Percentiles rank a stretch among this genome's conserved stretches.
phyloP scores from a whole-genome alignment of 257 asterid species.

The Schizonepeta tenuifolia region DNA sequence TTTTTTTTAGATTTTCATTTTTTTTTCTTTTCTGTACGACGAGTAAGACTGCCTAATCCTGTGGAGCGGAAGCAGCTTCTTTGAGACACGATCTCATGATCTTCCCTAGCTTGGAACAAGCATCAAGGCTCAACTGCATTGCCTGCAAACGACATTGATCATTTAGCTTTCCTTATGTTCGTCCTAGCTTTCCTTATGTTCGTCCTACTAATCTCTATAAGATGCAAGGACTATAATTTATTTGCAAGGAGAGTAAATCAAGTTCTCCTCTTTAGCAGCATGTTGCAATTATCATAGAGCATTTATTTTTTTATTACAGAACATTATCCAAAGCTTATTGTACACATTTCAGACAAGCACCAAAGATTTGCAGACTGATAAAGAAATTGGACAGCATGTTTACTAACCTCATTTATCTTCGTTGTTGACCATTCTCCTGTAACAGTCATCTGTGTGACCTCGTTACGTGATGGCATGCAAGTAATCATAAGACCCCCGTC shows the following conservation, averaged over 20 bases:
- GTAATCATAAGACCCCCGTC: slow-evolving; percentile 80
- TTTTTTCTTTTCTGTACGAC: background rate
- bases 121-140: slow-evolving; percentile 87
- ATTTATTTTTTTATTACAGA: background rate
- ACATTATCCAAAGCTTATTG: no score
- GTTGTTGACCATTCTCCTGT: slow-evolving; percentile 95
- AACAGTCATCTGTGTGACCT: slow-evolving; percentile 81
- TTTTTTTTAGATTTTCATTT: background rate
- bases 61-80: slow-evolving; percentile 56
- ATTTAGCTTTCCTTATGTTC: slow-evolving; percentile 6
- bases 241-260: background rate
- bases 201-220: background rate
- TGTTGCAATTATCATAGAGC: background rate
- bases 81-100: slow-evolving; percentile 81
- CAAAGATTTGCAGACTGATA: background rate
- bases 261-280: background rate
- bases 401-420: slow-evolving; percentile 75
- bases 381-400: slow-evolving; percentile 1
- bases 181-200: background rate
- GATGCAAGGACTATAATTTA: background rate
- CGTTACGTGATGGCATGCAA: slow-evolving; percentile 90
- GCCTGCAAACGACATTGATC: slow-evolving; percentile 55
- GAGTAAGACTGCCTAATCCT: slow-evolving; percentile 36
- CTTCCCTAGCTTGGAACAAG: slow-evolving; percentile 80
- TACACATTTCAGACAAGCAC: no score